Evolutionary conservation across 495 filamentous ascomycete species (phyloP), one percentile per base, ranked within the genome.

Genomic region (Cercophora newfieldiana): DNA sequence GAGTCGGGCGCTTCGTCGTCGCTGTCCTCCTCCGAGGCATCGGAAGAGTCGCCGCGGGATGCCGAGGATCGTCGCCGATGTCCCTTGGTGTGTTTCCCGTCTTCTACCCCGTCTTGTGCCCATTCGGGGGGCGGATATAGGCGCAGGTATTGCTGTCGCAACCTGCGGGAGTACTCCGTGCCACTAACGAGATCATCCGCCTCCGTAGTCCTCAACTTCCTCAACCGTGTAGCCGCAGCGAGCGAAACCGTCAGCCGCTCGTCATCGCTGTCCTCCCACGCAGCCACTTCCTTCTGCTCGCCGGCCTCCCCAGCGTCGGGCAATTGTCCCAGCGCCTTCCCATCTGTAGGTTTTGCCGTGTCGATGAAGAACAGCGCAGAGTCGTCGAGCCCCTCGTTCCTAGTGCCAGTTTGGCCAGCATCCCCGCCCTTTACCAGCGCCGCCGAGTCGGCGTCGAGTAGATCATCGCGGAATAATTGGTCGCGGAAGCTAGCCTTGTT

Each of bases 251-350:
- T 85, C 58, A 97, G 79, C 47, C 89, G 86, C 72, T 99, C 95
- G 70, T 99, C 95, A 69, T 98, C 95, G 77, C 93, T 97, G 78
- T 99, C 95, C 68, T 92, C 87, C 95, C 95, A 99, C 16, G 91
- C 89, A 12, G 91, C 79, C 62, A 64, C 62, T 44, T 83, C 76
- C 24, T 72, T 24, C 21, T 25, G 12, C 33, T 25, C 10, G 8
- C 7, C 75, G 1, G 75, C 70, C 0, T 75, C 75, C 12, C 78
- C 74, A 25, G 74, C 72, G 1, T 74, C 72, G 19, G n/a, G 31
- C 47, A 49, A 69, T n/a, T 82, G 71, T 3, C 74, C 78, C 26
- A 74, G 66, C n/a, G 66, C 63, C 24, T 78, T 78, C 8, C 69
- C 77, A 5, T 69, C 74, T 7, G 74, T 70, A 12, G 49, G n/a